These are phyloP conservation scores for Suhomyces faveliae DNA, from an alignment of 805 yeast species.

Conservation along the genomic window DNA sequence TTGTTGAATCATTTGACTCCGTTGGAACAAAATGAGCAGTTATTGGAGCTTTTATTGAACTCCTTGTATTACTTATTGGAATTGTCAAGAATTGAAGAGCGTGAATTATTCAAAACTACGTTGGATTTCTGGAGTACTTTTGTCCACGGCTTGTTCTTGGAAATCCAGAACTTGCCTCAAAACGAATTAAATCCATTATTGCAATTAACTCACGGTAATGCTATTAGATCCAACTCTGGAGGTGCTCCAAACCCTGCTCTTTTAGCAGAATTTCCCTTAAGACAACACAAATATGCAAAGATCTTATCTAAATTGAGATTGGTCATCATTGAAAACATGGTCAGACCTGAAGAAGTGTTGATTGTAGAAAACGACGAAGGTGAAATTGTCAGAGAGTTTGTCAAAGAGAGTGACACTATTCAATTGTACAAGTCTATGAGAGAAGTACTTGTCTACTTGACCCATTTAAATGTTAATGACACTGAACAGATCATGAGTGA, in stretches of 20 bases:
- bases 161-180: constrained; percentile 77
- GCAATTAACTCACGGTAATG: constrained; percentile 54
- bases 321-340: constrained; percentile 97
- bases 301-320: constrained; percentile 79
- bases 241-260: constrained; percentile 87
- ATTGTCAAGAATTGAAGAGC: constrained; percentile 86
- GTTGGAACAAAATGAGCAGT: constrained; percentile 53
- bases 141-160: constrained; percentile 79
- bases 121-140: constrained; percentile 91
- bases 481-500: constrained; percentile 92
- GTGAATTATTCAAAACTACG: constrained; percentile 93
- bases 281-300: constrained; percentile 80
- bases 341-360: constrained; percentile 95
- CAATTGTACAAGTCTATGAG: constrained; percentile 93
- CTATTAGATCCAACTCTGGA: constrained; percentile 44
- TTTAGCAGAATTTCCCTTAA: constrained; percentile 73
- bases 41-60: constrained; percentile 59
- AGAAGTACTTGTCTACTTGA: constrained; percentile 90
- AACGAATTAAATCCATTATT: constrained; percentile 71
- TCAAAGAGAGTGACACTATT: constrained; percentile 94
- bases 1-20: constrained; percentile 68
- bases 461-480: constrained; percentile 92
- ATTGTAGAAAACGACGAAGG: constrained; percentile 98
- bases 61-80: constrained; percentile 81
- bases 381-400: constrained; percentile 96